Evolutionary conservation across 2,329 filamentous ascomycete species (phyloP).

Genomic region (Geosmithia flava): DNA sequence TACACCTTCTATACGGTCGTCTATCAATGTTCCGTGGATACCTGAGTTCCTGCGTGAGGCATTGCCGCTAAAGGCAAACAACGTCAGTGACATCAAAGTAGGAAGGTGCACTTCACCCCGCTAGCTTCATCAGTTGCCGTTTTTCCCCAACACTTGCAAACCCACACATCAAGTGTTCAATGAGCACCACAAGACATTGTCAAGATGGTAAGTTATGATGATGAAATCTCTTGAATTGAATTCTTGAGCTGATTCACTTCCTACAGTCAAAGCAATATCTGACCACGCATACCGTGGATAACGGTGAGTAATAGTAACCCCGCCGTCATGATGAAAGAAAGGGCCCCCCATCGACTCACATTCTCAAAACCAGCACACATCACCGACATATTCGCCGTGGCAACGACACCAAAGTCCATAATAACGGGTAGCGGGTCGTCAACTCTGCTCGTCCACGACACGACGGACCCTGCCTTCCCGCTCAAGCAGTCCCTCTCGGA

Average conservation of each 20-base stretch:
- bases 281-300: slow-evolving; percentile 79
- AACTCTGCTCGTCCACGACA: slow-evolving; percentile 69
- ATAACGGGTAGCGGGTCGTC: slow-evolving; percentile 80
- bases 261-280: slow-evolving; percentile 96
- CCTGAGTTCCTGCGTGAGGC: neutral
- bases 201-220: neutral
- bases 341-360: slow-evolving; percentile 1
- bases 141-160: neutral
- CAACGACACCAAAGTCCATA: slow-evolving; percentile 59
- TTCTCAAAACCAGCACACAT: slow-evolving; percentile 53
- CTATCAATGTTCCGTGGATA: neutral
- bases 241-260: slow-evolving; percentile 2
- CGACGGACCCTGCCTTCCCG: slow-evolving; percentile 57
- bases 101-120: neutral
- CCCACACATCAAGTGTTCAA: neutral
- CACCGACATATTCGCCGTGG: slow-evolving; percentile 74
- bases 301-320: slow-evolving; percentile 43
- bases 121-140: neutral
- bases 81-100: neutral
- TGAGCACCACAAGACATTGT: neutral
- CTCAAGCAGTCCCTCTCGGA: slow-evolving; percentile 66
- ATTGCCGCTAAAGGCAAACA: neutral
- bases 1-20: neutral
- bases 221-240: neutral
- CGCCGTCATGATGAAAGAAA: slow-evolving; percentile 7